Conservation (phyloP, 202 grass and related monocot species). For the Alloteropsis angusta region DNA sequence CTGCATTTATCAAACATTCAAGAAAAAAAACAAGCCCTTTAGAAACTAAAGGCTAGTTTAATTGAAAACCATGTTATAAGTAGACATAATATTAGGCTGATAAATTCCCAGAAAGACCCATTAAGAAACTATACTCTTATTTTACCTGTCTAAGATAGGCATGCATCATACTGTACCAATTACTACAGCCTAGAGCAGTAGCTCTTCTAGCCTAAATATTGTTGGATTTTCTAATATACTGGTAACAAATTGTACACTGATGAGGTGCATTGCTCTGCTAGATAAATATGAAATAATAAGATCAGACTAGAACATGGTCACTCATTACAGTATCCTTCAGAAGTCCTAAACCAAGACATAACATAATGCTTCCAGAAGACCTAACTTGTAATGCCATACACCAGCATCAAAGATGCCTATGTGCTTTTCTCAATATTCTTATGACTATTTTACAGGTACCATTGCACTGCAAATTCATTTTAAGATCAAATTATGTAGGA, state of each 20-base stretch:
- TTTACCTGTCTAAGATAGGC: background rate
- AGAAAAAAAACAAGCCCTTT: constrained; percentile 12
- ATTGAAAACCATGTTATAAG: background rate
- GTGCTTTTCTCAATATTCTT: constrained; percentile 11
- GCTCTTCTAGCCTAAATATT: background rate
- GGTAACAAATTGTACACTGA: background rate
- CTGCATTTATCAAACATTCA: constrained; percentile 43
- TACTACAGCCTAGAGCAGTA: background rate
- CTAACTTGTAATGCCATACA: background rate
- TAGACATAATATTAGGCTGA: background rate
- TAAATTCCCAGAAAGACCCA: background rate
- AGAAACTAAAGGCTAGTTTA: constrained; percentile 4
- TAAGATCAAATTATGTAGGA: background rate
- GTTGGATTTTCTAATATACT: background rate
- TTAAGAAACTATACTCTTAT: background rate
- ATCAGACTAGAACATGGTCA: background rate
- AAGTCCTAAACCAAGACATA: background rate
- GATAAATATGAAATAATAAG: constrained; percentile 6
- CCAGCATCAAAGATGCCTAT: constrained; percentile 12
- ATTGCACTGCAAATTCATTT: background rate
- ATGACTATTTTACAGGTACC: constrained; percentile 1
- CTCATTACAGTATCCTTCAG: constrained; percentile 3
- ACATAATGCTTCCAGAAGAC: background rate
- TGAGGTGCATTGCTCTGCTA: background rate
- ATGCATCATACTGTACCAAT: background rate